These are phyloP conservation scores for Juglanconis oblonga DNA, from an alignment of 2,329 filamentous ascomycete genomes.

Conservation along the genomic window DNA sequence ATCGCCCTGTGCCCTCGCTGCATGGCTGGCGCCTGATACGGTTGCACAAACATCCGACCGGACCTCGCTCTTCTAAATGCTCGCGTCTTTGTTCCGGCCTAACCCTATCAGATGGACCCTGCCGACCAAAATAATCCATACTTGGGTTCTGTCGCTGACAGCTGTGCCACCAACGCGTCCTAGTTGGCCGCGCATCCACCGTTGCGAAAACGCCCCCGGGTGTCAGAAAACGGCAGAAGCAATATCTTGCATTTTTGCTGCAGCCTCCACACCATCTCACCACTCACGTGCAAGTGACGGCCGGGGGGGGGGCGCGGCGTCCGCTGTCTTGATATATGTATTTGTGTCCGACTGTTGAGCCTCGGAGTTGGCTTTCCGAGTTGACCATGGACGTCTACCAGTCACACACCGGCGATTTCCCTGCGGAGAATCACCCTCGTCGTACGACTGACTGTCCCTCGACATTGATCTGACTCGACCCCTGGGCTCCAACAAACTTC, in stretches of 20 bases:
- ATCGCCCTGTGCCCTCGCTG: neutral
- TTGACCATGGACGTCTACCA: too few relatives aligned
- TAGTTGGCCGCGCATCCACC: neutral
- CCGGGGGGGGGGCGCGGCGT: neutral
- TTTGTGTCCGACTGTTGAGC: too few relatives aligned
- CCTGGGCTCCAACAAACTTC: too few relatives aligned
- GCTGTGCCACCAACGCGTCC: neutral
- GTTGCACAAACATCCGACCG: neutral
- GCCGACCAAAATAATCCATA: too few relatives aligned
- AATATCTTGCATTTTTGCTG: neutral
- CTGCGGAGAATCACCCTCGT: too few relatives aligned
- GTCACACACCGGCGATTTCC: too few relatives aligned
- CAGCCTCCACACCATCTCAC: conserved; percentile 6
- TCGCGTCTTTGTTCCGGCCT: neutral
- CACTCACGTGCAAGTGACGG: neutral
- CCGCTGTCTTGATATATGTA: neutral
- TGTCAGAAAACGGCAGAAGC: conserved; percentile 8
- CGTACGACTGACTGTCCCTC: too few relatives aligned
- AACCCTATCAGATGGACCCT: neutral
- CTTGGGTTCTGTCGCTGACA: neutral
- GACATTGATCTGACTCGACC: too few relatives aligned
- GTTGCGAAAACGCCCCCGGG: neutral
- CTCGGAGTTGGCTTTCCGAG: too few relatives aligned
- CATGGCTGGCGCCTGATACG: neutral
- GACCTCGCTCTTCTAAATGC: neutral